phyloP scores from a whole-genome alignment of 2,329 filamentous ascomycete species.

The Aureobasidium sp. region DNA sequence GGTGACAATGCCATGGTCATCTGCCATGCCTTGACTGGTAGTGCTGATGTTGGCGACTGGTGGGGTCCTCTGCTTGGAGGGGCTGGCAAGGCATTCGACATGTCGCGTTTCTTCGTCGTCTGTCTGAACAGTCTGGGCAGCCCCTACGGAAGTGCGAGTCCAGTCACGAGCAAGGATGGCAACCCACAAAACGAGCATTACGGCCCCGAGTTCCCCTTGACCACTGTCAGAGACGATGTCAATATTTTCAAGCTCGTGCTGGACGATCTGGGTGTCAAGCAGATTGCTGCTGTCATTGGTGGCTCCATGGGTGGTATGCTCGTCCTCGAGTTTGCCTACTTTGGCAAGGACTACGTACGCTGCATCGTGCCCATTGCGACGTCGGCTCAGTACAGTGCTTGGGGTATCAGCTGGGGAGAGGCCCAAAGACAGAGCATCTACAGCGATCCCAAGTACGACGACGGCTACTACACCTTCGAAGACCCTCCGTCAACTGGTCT shows the following conservation, averaged over 20 bases:
- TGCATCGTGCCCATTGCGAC: constrained; percentile 78
- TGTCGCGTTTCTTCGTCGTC: constrained; percentile 73
- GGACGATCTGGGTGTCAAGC: constrained; percentile 70
- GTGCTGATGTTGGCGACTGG: constrained; percentile 79
- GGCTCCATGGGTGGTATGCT: constrained; percentile 87
- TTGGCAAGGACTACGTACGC: constrained; percentile 76
- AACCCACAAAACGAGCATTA: constrained; percentile 67
- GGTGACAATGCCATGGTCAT: constrained; percentile 58
- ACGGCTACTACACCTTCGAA: constrained; percentile 84
- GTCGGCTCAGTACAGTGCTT: constrained; percentile 75
- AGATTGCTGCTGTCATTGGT: constrained; percentile 70
- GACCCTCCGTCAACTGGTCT: constrained; percentile 82
- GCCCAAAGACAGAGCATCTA: constrained; percentile 91
- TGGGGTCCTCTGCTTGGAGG: constrained; percentile 78
- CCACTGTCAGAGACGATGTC: constrained; percentile 91
- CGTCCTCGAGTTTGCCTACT: constrained; percentile 85
- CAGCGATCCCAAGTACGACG: constrained; percentile 95
- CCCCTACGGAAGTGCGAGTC: constrained; percentile 80
- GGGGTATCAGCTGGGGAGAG: constrained; percentile 87
- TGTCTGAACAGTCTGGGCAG: constrained; percentile 82
- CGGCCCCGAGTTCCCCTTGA: constrained; percentile 91
- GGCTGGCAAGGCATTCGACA: constrained; percentile 70
- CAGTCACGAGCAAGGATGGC: constrained; percentile 80
- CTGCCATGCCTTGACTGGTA: constrained; percentile 79
- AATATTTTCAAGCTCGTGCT: constrained; percentile 74